Base-by-base conservation (phyloP, 192 early-diverging fungal species). In the Lunasporangiospora selenospora region DNA sequence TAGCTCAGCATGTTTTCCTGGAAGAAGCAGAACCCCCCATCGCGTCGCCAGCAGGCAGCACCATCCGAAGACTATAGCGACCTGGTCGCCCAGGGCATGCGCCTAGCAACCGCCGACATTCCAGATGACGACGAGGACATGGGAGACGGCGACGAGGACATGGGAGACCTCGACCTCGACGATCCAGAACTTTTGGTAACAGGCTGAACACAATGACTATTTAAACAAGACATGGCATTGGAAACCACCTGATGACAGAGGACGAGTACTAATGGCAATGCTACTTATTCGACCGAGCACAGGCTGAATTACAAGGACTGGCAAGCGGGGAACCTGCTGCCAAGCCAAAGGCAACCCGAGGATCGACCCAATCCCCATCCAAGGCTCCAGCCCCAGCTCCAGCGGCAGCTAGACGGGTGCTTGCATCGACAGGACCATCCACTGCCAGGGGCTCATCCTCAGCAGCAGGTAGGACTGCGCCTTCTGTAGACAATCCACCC, bases 161-260 rank as follows among this genome's bases (percentile, higher is more conserved):
- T 77, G 3, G 77, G 49, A 15, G 83, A 78, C 34, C 56, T 57
- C 21, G 84, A 85, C 49, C 29, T 84, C 11, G 55, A 77, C 48
- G 79, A 86, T 62, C 81, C 84, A 18, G 84, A 83, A 10, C 57
- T 86, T 10, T 41, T 86, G 60, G 84, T 86, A 81, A 54, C 16
- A 11, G 0, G 26, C 45, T 18, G 5, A 52, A 27, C 24, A 23
- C 27, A 2, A 30, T 18, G 3, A 37, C 38, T 32, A 9, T 44
- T 27, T 44, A 29, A n/a, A n/a, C n/a, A n/a, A n/a, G n/a, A n/a
- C n/a, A n/a, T n/a, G n/a, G n/a, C n/a, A n/a, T n/a, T n/a, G n/a
- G n/a, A n/a, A n/a, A n/a, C n/a, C n/a, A n/a, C n/a, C n/a, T n/a
- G n/a, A n/a, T n/a, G n/a, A n/a, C n/a, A n/a, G n/a, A n/a, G n/a